These are phyloP conservation scores for Usnea hakonensis DNA, from an alignment of 495 filamentous ascomycete genomes.

Conservation along the genomic window DNA sequence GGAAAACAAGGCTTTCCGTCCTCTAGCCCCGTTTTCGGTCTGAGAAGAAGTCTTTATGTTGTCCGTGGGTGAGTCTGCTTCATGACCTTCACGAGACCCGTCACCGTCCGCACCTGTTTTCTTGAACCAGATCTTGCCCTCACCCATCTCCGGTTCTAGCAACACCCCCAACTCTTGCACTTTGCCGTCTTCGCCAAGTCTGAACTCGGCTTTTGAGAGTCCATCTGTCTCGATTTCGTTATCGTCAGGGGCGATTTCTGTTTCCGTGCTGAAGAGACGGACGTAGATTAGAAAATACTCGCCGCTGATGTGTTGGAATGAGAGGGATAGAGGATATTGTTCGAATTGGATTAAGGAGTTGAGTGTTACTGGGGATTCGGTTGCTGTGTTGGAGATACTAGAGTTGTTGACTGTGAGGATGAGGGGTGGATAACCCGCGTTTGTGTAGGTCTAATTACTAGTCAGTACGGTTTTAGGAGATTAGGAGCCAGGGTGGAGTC, in stretches of 20 bases:
- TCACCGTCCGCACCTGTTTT: neutral
- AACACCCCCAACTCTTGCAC: conserved; percentile 29
- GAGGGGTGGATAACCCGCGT: conserved; percentile 36
- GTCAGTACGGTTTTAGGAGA: neutral
- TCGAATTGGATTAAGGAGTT: neutral
- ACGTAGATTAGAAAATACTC: conserved; percentile 21
- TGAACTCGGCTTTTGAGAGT: conserved; percentile 31
- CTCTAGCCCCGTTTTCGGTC: neutral
- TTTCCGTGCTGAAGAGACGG: neutral
- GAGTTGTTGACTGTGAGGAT: conserved; percentile 20
- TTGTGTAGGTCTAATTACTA: conserved; percentile 28
- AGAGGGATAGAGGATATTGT: conserved; percentile 9
- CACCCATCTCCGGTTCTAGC: conserved; percentile 28
- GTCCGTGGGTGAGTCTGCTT: neutral
- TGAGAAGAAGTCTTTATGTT: neutral
- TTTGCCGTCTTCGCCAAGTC: conserved; percentile 31
- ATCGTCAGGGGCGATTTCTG: conserved; percentile 24
- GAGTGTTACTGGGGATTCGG: conserved; percentile 24
- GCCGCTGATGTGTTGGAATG: conserved; percentile 22
- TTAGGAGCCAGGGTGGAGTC: neutral
- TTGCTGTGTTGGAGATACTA: conserved; percentile 12
- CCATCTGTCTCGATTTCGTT: conserved; percentile 15
- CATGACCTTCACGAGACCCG: neutral
- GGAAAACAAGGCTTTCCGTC: neutral
- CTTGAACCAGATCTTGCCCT: conserved; percentile 25